phyloP scores from a whole-genome alignment of 2,329 filamentous ascomycete species.

The Trichoderma sp. region DNA sequence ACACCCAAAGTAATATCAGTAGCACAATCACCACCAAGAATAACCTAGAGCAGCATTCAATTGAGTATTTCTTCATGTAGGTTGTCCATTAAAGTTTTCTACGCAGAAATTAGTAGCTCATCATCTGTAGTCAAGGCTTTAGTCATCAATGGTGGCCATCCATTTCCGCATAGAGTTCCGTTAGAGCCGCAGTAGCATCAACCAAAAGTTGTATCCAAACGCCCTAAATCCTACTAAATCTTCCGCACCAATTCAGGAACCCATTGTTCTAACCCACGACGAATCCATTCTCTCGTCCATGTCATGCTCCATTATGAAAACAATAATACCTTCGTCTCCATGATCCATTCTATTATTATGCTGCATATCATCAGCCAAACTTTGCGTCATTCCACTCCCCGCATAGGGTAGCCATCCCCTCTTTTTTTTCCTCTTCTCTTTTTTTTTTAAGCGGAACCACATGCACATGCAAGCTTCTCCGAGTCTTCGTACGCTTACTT shows the following conservation, averaged over 20 bases:
- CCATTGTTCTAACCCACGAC: neutral
- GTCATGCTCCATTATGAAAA: neutral
- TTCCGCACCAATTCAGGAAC: neutral
- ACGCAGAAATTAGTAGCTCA: neutral
- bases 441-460: neutral
- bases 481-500: neutral
- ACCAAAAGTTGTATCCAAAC: neutral
- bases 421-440: neutral
- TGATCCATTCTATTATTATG: neutral
- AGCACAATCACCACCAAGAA: neutral
- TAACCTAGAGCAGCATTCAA: neutral
- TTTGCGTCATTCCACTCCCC: neutral
- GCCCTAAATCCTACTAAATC: neutral
- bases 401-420: constrained; percentile 5
- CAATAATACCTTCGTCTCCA: neutral
- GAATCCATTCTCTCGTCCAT: neutral
- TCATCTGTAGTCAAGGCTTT: neutral
- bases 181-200: constrained; percentile 3
- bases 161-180: neutral
- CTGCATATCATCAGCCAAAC: neutral
- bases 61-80: neutral
- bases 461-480: neutral
- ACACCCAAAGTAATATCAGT: no score
- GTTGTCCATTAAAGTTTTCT: neutral
- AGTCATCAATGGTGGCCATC: neutral